A percentile compares a stretch with the other conserved stretches of the same genome.
Evolutionary conservation across 176 grass and related monocot genomes (phyloP).

Genomic region (Olyra latifolia): DNA sequence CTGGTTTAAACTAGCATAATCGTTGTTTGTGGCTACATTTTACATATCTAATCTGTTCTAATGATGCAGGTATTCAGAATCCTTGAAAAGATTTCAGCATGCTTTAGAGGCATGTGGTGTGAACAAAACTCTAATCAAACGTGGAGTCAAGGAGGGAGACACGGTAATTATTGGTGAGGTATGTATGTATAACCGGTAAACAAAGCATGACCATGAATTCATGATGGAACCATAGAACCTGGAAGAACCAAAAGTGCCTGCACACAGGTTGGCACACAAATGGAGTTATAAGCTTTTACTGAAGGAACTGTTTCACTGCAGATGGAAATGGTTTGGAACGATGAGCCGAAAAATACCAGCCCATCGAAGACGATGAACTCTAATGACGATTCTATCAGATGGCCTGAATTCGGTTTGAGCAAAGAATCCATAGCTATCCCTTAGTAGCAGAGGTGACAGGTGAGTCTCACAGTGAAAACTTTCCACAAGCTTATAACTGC

Average conservation of each 20-base stretch:
- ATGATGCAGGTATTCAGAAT: constrained; percentile 77
- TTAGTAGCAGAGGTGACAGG: neutral
- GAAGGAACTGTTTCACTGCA: neutral
- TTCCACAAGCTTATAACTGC: neutral
- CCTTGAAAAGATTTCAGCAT: constrained; percentile 82
- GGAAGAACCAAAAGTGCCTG: neutral
- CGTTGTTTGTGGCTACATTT: neutral
- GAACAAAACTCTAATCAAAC: constrained; percentile 72
- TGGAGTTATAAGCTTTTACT: neutral
- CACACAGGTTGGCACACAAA: neutral
- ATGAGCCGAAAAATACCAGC: constrained; percentile 25
- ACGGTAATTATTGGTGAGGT: constrained; percentile 83
- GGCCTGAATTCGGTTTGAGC: constrained; percentile 50
- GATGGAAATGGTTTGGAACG: constrained; percentile 58
- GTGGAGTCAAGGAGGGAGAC: constrained; percentile 90
- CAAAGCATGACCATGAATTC: no score
- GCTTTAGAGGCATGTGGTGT: constrained; percentile 90
- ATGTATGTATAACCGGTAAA: constrained; percentile 26
- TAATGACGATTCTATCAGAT: constrained; percentile 41
- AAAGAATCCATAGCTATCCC: neutral
- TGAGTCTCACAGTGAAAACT: neutral
- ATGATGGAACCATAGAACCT: neutral
- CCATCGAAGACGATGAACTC: constrained; percentile 23
- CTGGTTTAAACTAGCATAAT: neutral
- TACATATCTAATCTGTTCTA: constrained; percentile 2